Percentiles rank a stretch among this genome's conserved stretches.
Evolutionary conservation across 2,329 filamentous ascomycete genomes (phyloP).

Genomic region (Aspergillus quadrilineatus): DNA sequence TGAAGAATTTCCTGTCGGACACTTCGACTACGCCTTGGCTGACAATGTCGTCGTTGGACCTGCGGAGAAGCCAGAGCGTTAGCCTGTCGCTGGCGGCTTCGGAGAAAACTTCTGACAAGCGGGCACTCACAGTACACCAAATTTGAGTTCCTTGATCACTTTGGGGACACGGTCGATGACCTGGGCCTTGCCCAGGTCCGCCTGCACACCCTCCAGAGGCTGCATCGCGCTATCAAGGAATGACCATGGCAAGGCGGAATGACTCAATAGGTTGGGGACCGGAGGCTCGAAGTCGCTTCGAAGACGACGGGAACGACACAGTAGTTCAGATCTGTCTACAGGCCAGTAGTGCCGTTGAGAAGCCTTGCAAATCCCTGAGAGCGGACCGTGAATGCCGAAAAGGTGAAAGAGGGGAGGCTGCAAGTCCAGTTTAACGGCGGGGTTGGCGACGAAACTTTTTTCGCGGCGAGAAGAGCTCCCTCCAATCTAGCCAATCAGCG

Average conservation of each 20-base stretch:
- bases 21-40: constrained; percentile 94
- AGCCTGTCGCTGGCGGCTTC: constrained; percentile 8
- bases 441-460: constrained; percentile 29
- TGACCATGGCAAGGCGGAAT: constrained; percentile 38
- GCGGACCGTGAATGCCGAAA: neutral
- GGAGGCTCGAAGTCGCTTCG: constrained; percentile 6
- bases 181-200: constrained; percentile 71
- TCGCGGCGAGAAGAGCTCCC: constrained; percentile 17
- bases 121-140: constrained; percentile 75
- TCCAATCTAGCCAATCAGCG: constrained; percentile 20
- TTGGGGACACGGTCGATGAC: constrained; percentile 85
- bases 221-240: constrained; percentile 40
- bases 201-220: constrained; percentile 44
- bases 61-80: constrained; percentile 33
- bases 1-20: constrained; percentile 90
- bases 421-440: constrained; percentile 23
- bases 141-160: constrained; percentile 89
- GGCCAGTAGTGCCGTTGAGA: neutral
- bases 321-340: neutral
- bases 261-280: constrained; percentile 18
- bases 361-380: neutral
- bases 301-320: too few relatives aligned
- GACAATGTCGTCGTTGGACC: constrained; percentile 89
- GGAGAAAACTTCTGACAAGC: constrained; percentile 13
- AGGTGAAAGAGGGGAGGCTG: constrained; percentile 18